These are phyloP conservation scores for Aspergillus pseudoglaucus DNA, from an alignment of 2,329 filamentous ascomycete genomes.

Conservation along the genomic window DNA sequence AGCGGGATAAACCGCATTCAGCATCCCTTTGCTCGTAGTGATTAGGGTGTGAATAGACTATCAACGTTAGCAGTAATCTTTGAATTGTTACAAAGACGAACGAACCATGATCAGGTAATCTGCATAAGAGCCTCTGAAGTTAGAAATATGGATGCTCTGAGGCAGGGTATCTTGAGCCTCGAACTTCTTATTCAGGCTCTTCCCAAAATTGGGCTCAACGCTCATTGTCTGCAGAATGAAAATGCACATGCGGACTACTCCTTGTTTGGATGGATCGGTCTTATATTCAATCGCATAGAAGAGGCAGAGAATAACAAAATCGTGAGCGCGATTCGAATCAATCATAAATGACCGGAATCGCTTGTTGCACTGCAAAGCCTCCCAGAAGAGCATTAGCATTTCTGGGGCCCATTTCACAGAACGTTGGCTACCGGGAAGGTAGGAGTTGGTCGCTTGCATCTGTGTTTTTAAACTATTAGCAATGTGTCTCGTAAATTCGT, in stretches of 20 bases:
- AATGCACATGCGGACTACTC: slow-evolving; percentile 92
- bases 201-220: slow-evolving; percentile 83
- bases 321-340: slow-evolving; percentile 85
- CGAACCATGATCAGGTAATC: slow-evolving; percentile 82
- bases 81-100: not conserved
- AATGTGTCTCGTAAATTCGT: not conserved
- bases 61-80: slow-evolving; percentile 18
- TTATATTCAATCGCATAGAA: slow-evolving; percentile 93
- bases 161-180: slow-evolving; percentile 84
- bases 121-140: slow-evolving; percentile 83
- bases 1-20: slow-evolving; percentile 87
- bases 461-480: slow-evolving; percentile 19
- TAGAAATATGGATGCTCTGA: slow-evolving; percentile 68
- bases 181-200: slow-evolving; percentile 82
- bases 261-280: slow-evolving; percentile 78
- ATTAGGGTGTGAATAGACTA: slow-evolving; percentile 89
- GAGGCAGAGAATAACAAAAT: slow-evolving; percentile 82
- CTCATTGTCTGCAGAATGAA: slow-evolving; percentile 93
- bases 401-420: slow-evolving; percentile 84
- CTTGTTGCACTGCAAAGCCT: slow-evolving; percentile 94
- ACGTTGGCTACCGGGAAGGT: slow-evolving; percentile 76
- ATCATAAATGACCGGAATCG: slow-evolving; percentile 94
- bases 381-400: slow-evolving; percentile 97
- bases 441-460: slow-evolving; percentile 80
- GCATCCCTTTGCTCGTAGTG: slow-evolving; percentile 79